Evolutionary conservation across 108 stramenopile species (phyloP), one percentile per base, ranked within the genome.

Genomic region (Pseudonitzschia pungens): DNA sequence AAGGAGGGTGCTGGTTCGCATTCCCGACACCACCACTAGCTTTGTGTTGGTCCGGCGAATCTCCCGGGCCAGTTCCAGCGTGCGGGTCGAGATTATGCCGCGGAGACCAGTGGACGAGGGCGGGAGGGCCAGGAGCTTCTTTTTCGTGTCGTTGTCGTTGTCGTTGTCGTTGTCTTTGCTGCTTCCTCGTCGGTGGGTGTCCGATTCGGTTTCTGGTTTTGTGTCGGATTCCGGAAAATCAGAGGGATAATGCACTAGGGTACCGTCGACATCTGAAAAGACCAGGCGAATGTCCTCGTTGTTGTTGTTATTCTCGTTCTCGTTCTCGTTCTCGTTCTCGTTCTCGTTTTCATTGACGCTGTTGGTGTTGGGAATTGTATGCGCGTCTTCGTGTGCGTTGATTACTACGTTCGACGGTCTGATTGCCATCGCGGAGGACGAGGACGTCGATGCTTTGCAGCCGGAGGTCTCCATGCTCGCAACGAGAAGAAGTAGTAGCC

Each of bases 241-340:
- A 6, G 4, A 5, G n/a, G 86, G 88, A 73, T 91, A 94, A 60
- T 94, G 90, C 0, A 91, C 80, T 4, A 91, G 71, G n/a, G 92
- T 90, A 0, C 92, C 90, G 67, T 94, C 92, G 18, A 94, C 72
- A 72, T 94, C 92, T 32, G 88, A 88, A 73, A 90, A 91, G 11
- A 89, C 81, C 12, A 86, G 33, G 20, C 16, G 20, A 0, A 74
- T 70, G 18, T 73, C 62, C 2, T 59, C 66, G 0, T 27, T 29
- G 26, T 33, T 48, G 16, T 62, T 55, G 0, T 31, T 70, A 0
- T 9, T n/a, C 2, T 58, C 24, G 24, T 26, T 58, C 0, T 58
- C 53, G 14, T n/a, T n/a, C n/a, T 54, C 24, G 24, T 14, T 54
- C 12, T 24, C 53, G 24, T 54, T 14, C 22, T 24, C 53, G 22